Evolutionary conservation across 495 filamentous ascomycete genomes (phyloP), one percentile per base, ranked within the genome.

Genomic region (Antarctomyces pellizariae): DNA sequence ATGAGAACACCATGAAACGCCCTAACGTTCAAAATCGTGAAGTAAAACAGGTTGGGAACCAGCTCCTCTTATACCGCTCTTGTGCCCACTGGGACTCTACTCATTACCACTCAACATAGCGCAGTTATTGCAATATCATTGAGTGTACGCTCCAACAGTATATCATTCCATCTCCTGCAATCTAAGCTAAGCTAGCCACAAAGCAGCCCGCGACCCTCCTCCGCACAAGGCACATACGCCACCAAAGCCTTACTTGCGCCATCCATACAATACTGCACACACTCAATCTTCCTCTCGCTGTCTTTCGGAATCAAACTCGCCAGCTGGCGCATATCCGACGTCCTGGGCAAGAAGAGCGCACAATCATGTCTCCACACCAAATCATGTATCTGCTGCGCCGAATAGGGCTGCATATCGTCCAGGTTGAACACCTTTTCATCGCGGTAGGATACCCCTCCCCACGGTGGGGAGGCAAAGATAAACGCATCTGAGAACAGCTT

Each of bases 391-490:
- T 53, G 44, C 8, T 52, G 42, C 10, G 89, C 43, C 4, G 61
- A 66, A 41, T 97, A 97, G 13, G 89, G 86, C 42, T 76, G 49
- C 86, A 97, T 93, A 1, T 57, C 69, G 25, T 48, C 50, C n/a
- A 95, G 57, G 43, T 92, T 67, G 42, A 92, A 97, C 13, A 97
- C 59, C 9, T 69, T 48, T 29, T 76, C 68, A 4, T 61, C 67
- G 13, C 59, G 58, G 44, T 97, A 97, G 18, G 62, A 66, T 3
- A 79, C 77, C 1, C 86, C 86, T 33, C 86, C 86, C 86, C 86
- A 97, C 0, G 86, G 86, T 18, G 86, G 86, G 37, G 79, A 91
- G 4, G 72, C 75, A 52, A 95, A 97, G 1, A 93, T 42, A 7
- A 75, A 59, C 40, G 31, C 22, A 23, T 41, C 19, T 7, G 19